Percentiles rank a stretch among this genome's conserved stretches.
phyloP scores from a whole-genome alignment of 2,329 filamentous ascomycete species.

The Fusarium hostae region DNA sequence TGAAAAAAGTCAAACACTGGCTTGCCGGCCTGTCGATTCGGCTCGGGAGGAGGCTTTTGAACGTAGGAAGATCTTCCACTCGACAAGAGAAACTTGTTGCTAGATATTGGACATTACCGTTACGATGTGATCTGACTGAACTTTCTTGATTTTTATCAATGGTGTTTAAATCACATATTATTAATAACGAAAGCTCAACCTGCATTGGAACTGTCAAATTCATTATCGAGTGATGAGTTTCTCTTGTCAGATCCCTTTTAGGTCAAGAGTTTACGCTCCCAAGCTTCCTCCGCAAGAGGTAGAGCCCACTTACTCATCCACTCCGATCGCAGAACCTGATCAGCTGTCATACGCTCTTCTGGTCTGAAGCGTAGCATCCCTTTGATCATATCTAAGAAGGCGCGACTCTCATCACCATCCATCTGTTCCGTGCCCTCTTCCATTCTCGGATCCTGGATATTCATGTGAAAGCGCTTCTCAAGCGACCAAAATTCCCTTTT shows the following conservation, averaged over 20 bases:
- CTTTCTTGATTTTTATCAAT: neutral
- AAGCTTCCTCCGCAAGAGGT: neutral
- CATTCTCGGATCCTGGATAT: neutral
- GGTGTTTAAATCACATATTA: neutral
- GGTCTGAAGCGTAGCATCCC: neutral
- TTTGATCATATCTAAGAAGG: neutral
- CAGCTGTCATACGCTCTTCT: neutral
- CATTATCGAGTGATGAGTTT: neutral
- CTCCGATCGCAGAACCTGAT: neutral
- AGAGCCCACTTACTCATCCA: neutral
- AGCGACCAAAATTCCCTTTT: neutral
- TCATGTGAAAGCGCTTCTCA: neutral
- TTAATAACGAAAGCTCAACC: too few species aligned
- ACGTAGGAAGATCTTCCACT: neutral
- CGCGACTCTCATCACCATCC: fast-evolving
- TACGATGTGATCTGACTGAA: neutral
- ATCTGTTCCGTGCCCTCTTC: neutral
- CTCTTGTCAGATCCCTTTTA: neutral
- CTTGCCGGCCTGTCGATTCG: neutral
- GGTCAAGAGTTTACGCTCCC: neutral
- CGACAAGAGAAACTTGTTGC: neutral
- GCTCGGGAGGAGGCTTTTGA: neutral
- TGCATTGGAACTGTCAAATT: neutral
- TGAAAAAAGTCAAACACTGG: neutral
- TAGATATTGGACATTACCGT: neutral